Percentiles rank a stretch among this genome's conserved stretches.
These are phyloP conservation scores for Primulina huaijiensis DNA, from an alignment of 257 asterid species.

Conservation along the genomic window DNA sequence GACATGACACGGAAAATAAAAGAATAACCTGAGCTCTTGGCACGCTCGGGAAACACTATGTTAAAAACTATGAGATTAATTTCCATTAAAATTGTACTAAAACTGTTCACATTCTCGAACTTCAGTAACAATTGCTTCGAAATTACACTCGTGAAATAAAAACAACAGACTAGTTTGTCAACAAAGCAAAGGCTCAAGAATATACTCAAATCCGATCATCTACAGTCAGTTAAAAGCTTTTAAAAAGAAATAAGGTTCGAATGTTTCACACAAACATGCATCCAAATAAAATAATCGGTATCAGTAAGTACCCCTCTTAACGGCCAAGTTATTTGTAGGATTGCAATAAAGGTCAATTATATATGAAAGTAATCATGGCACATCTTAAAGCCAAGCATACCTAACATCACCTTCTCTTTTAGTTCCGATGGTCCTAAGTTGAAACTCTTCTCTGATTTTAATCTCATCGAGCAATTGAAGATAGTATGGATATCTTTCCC, in stretches of 20 bases:
- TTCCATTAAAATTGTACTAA: neutral
- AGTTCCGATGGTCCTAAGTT: constrained; percentile 82
- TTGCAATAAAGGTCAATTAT: neutral
- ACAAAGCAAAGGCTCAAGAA: neutral
- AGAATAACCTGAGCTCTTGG: neutral
- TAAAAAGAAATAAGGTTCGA: neutral
- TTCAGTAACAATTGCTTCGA: neutral
- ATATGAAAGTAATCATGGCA: too few relatives aligned
- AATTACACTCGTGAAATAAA: neutral
- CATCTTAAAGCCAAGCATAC: constrained; percentile 33
- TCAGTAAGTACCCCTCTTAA: neutral
- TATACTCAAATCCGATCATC: neutral
- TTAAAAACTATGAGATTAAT: too few relatives aligned
- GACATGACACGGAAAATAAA: neutral
- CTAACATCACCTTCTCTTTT: constrained; percentile 90
- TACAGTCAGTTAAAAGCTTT: neutral
- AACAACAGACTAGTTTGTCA: neutral
- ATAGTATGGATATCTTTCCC: constrained; percentile 92
- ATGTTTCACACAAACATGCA: constrained; percentile 10
- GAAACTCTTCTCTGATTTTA: constrained; percentile 83
- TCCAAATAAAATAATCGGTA: neutral
- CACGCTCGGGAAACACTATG: neutral
- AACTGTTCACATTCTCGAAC: neutral
- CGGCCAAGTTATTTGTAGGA: neutral
- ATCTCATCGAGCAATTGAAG: constrained; percentile 91